Conservation (phyloP, 2,329 filamentous ascomycete genomes). For the Lecanicillium sp. region DNA sequence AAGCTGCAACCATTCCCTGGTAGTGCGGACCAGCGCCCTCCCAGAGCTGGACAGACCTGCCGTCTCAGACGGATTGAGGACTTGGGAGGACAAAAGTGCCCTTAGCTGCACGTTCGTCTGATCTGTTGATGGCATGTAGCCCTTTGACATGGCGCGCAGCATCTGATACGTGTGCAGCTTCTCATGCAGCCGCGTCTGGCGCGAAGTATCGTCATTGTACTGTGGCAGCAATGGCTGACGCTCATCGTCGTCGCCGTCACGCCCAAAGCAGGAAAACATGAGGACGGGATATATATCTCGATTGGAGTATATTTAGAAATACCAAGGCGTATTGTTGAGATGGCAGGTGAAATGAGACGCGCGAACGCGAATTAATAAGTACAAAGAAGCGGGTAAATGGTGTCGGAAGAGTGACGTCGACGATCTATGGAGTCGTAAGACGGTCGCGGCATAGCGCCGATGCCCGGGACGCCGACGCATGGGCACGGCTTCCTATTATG, state of each 20-base stretch:
- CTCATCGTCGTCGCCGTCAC: constrained; percentile 48
- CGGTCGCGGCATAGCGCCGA: too few species aligned
- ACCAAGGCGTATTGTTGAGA: too few species aligned
- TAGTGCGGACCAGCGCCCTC: constrained; percentile 63
- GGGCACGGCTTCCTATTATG: too few species aligned
- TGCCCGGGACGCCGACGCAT: too few species aligned
- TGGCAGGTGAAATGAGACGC: not conserved
- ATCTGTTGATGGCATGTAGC: constrained; percentile 88
- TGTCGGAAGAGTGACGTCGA: not conserved
- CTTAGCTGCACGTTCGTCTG: constrained; percentile 75
- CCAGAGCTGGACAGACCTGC: constrained; percentile 70
- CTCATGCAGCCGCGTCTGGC: constrained; percentile 73
- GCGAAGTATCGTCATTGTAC: constrained; percentile 72
- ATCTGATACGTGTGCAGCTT: constrained; percentile 95
- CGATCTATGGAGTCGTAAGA: too few species aligned
- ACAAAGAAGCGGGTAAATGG: too few species aligned
- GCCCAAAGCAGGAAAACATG: constrained; percentile 61
- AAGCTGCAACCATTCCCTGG: constrained; percentile 67
- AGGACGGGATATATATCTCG: not conserved
- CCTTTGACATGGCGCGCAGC: constrained; percentile 71
- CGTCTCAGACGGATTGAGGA: constrained; percentile 63
- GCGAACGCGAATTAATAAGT: too few species aligned
- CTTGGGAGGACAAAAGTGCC: constrained; percentile 68
- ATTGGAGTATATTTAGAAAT: not conserved
- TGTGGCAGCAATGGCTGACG: constrained; percentile 74